phyloP scores from a whole-genome alignment of 2,329 filamentous ascomycete genomes.

The Diaporthe sp. region DNA sequence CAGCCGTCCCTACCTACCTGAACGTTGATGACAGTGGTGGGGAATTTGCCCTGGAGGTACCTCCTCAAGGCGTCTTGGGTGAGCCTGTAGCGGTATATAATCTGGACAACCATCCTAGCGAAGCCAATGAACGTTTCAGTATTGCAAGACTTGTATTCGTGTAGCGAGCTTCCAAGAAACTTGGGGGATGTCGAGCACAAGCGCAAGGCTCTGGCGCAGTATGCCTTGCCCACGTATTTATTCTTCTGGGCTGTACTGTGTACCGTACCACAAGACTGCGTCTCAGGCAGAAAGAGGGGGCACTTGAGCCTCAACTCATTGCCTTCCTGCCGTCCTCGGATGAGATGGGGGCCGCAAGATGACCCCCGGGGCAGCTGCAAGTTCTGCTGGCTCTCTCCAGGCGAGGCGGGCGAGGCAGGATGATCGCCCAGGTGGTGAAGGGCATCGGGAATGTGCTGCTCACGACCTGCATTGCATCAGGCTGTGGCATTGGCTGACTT shows the following conservation, averaged over 20 bases:
- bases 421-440: not conserved
- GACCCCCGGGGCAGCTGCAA: not conserved
- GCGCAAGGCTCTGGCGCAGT: not conserved
- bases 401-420: not conserved
- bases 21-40: not conserved
- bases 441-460: not conserved
- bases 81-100: slow-evolving; percentile 24
- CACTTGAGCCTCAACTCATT: slow-evolving; percentile 8
- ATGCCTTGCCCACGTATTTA: slow-evolving; percentile 14
- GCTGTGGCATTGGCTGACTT: slow-evolving; percentile 3
- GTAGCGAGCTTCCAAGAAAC: not conserved
- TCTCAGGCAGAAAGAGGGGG: not conserved
- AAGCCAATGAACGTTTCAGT: not conserved
- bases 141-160: not conserved
- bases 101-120: not conserved
- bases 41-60: not conserved
- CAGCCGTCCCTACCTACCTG: slow-evolving; percentile 2
- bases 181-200: not conserved
- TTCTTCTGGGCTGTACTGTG: not conserved
- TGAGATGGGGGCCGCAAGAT: not conserved
- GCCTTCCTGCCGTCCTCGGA: not conserved
- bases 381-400: not conserved
- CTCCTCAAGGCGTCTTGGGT: not conserved
- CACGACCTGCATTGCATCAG: not conserved
- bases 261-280: not conserved